Base-by-base conservation (phyloP, 306 rosid genomes). In the Luffa aegyptiaca region DNA sequence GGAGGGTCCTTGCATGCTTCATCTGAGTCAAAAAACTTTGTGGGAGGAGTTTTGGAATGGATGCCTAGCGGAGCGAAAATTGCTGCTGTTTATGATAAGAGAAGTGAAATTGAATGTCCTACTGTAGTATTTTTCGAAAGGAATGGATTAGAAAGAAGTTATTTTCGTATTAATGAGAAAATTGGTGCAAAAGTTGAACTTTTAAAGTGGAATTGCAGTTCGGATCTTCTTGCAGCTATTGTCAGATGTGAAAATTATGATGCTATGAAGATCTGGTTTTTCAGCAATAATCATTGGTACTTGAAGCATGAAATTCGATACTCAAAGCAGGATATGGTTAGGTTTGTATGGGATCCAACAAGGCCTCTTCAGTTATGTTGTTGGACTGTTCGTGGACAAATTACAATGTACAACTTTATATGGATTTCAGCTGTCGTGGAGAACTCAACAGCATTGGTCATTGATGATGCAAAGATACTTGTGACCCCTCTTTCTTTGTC, bases 51-150 rank as follows among this genome's bases (percentile, higher is more conserved):
- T 84, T 81, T 95, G 84, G 99, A 95, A 52, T 95, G 99, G 99
- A 91, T 95, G 97, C 97, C 99, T 12, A 87, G 94, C 85, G 99
- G 99, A 82, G 99, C 94, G 17, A 95, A 95, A 88, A 83, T 95
- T 88, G 97, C 97, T 2, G 88, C 92, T 72, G 94, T 90, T 79
- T 91, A 86, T 88, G 94, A 89, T 41, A 75, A 85, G 69, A 89
- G 85, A 83, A 81, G 81, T 70, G 94, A 83, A 72, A 88, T 85
- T 83, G 86, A 88, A 80, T 91, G 90, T 52, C 96, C 96, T 39
- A 76, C 89, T 1, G 79, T 95, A 86, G 96, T 85, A 80, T 93
- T 95, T 87, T 91, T 84, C 66, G 99, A 95, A 93, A 95, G 93
- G 87, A 95, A 95, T 80, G 97, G 97, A 42, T 85, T 95, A 66